Base-by-base conservation (phyloP, 148 eudicot species). In the Fagopyrum esculentum region DNA sequence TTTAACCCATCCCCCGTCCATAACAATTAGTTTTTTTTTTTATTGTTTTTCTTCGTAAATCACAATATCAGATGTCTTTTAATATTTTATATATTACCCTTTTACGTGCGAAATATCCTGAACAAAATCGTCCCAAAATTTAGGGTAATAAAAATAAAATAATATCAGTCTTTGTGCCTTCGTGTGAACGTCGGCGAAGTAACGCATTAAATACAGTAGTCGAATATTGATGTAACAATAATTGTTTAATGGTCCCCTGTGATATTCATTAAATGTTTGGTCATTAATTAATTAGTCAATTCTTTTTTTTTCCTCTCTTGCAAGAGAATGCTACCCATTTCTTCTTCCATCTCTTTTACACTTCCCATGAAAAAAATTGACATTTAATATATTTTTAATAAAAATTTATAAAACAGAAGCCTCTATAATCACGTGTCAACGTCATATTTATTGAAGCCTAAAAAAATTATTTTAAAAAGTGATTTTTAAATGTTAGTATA, bases 151-250 rank as follows among this genome's bases (percentile, higher is more conserved):
- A 7, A 22, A 59, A 0, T n/a, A 59, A 19, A 59, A 6, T 13
- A 22, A 7, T 19, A 5, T 8, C 6, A 7, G 35, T 12, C 40
- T 35, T 35, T 35, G 40, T 35, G 40, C 40, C 40, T 59, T 56
- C 66, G 69, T 29, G 69, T 29, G 19, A 43, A 45, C 47, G 71
- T 66, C 71, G 46, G 71, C 47, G 71, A 66, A 66, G 47, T 40
- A 66, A 66, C 71, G 71, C 71, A 66, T 66, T 66, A 4, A 66
- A 40, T 40, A 9, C n/a, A 63, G 69, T 63, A 11, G 6, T 63
- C 17, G 16, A 35, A 35, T 8, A 35, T 30, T 63, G 5, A 63
- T 63, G 69, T 63, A 12, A 35, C 4, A 35, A 35, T 64, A 40
- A 64, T 64, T 64, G 17, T 30, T 64, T 35, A 64, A 40, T 66